These are phyloP conservation scores for Arxiozyma slooffiae DNA, from an alignment of 1,139 yeast species.

Conservation along the genomic window DNA sequence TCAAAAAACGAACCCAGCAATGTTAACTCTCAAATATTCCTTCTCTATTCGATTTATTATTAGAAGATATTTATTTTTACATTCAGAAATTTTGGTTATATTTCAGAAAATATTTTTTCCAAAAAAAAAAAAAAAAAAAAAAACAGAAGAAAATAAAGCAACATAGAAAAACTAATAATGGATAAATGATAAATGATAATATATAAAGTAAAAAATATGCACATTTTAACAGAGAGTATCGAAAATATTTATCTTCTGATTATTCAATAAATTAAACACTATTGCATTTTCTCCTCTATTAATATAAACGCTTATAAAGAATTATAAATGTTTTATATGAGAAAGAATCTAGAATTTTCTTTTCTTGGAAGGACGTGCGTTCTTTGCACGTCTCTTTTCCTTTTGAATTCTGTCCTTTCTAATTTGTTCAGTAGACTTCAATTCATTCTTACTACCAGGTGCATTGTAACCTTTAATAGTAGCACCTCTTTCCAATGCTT, in stretches of 20 bases:
- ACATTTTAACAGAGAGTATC: background rate
- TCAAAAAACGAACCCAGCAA: background rate
- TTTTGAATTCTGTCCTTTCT: conserved; percentile 62
- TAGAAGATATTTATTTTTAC: too few species aligned
- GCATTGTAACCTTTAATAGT: conserved; percentile 58
- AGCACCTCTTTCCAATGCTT: conserved; percentile 70
- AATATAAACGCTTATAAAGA: background rate
- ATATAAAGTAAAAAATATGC: background rate
- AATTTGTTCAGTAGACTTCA: conserved; percentile 63
- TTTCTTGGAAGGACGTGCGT: conserved; percentile 66
- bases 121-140: too few species aligned
- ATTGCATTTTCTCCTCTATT: background rate
- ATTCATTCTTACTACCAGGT: conserved; percentile 47
- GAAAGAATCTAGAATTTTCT: conserved; percentile 17
- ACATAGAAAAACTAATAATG: background rate
- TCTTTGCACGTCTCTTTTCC: conserved; percentile 73
- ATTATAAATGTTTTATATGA: background rate
- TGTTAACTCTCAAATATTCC: background rate
- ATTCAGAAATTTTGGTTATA: background rate
- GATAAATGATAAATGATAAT: background rate
- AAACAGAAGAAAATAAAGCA: too few species aligned
- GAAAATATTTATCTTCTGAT: too few species aligned
- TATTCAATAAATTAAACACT: too few species aligned
- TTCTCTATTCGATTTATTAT: background rate
- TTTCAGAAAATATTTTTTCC: too few species aligned